phyloP scores from a whole-genome alignment of 75 land plant genomes.

The Picea sitchensis region DNA sequence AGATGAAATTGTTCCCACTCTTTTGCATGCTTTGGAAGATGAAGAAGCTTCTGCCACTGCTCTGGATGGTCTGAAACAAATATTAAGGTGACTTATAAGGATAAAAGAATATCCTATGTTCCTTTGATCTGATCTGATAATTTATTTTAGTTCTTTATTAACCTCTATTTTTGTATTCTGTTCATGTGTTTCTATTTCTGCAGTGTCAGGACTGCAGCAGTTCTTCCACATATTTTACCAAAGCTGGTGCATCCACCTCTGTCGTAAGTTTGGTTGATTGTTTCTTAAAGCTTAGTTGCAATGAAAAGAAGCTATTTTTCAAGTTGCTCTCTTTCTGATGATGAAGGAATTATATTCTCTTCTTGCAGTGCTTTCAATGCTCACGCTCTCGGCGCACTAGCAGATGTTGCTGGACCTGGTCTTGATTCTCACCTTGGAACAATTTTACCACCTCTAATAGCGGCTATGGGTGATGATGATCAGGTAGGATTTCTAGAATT shows the following conservation, averaged over 20 bases:
- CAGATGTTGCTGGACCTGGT: slow-evolving; percentile 99
- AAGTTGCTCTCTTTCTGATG: not conserved
- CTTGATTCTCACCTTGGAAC: slow-evolving; percentile 70
- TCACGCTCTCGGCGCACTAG: slow-evolving; percentile 97
- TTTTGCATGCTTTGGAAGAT: slow-evolving; percentile 89
- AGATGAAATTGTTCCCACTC: slow-evolving; percentile 99
- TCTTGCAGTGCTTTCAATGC: slow-evolving; percentile 92
- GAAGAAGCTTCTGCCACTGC: slow-evolving; percentile 91
- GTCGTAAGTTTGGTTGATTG: slow-evolving; percentile 43
- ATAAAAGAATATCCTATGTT: not conserved
- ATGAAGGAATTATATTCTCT: not conserved
- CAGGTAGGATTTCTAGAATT: slow-evolving; percentile 33
- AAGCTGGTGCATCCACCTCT: slow-evolving; percentile 95
- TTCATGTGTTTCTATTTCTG: slow-evolving; percentile 3
- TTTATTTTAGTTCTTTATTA: not conserved
- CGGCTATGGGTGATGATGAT: slow-evolving; percentile 80
- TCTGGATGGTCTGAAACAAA: slow-evolving; percentile 97
- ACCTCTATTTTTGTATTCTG: not conserved
- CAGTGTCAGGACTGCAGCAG: slow-evolving; percentile 96
- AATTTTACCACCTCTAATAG: slow-evolving; percentile 79
- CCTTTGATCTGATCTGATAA: not conserved
- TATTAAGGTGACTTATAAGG: slow-evolving; percentile 59
- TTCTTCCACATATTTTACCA: slow-evolving; percentile 96
- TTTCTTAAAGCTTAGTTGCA: slow-evolving; percentile 14
- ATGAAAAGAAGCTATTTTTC: not conserved